Conservation (phyloP, 106 monocot genomes). For the Vanilla planifolia region DNA sequence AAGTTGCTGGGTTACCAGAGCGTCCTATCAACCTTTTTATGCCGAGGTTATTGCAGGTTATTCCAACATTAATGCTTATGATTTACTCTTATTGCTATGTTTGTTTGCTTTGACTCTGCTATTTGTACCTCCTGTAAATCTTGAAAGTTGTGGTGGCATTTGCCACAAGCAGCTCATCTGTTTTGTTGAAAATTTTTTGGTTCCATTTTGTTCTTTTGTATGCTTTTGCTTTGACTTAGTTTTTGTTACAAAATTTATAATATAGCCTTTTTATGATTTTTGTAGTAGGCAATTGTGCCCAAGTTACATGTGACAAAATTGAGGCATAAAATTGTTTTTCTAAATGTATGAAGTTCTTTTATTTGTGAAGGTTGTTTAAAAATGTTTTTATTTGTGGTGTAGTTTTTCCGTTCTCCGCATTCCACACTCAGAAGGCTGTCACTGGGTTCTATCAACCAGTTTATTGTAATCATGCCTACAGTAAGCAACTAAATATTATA, state of each 20-base stretch:
- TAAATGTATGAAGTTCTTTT: background rate
- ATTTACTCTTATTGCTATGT: background rate
- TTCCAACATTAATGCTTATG: background rate
- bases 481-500: constrained; percentile 41
- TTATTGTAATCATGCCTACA: constrained; percentile 79
- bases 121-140: background rate
- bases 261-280: no score
- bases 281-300: background rate
- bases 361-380: background rate
- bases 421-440: constrained; percentile 71
- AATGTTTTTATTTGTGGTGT: constrained; percentile 11
- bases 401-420: constrained; percentile 97
- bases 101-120: background rate
- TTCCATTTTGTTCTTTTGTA: no score
- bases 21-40: constrained; percentile 89
- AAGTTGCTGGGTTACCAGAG: constrained; percentile 85
- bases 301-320: background rate
- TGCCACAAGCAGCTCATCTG: background rate
- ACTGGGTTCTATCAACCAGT: constrained; percentile 91
- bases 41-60: constrained; percentile 90
- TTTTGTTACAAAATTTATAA: background rate
- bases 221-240: background rate
- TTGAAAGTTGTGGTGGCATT: background rate
- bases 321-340: background rate
- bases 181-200: no score